Conservation (phyloP, 2,329 filamentous ascomycete species). For the Acrodontium crateriforme region DNA sequence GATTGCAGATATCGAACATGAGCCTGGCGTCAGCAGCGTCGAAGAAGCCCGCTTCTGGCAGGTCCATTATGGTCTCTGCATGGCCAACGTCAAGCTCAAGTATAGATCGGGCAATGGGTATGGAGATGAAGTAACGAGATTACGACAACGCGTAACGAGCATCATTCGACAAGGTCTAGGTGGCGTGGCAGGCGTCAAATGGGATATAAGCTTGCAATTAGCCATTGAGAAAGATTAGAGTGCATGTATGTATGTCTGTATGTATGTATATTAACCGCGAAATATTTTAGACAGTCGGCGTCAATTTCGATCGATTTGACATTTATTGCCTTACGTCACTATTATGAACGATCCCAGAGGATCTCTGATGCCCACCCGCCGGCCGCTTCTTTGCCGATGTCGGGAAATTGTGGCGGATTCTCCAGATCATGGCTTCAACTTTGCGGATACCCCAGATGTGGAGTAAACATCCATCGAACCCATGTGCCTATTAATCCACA, state of each 20-base stretch:
- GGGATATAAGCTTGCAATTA: slow-evolving; percentile 79
- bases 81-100: slow-evolving; percentile 83
- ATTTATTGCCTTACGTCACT: too few species aligned
- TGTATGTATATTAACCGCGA: too few species aligned
- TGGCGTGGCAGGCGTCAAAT: slow-evolving; percentile 66
- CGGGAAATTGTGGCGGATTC: too few species aligned
- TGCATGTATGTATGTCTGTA: not conserved
- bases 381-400: too few species aligned
- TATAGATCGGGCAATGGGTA: slow-evolving; percentile 51
- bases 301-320: too few species aligned
- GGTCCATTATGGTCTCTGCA: slow-evolving; percentile 90
- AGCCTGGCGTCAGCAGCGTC: slow-evolving; percentile 60
- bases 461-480: too few species aligned
- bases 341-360: too few species aligned
- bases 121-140: slow-evolving; percentile 48
- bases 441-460: too few species aligned
- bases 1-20: slow-evolving; percentile 71
- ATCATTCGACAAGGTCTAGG: slow-evolving; percentile 76
- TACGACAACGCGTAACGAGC: slow-evolving; percentile 63
- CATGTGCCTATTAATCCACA: too few species aligned
- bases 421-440: too few species aligned
- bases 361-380: too few species aligned
- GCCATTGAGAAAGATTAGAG: slow-evolving; percentile 6
- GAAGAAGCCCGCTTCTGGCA: slow-evolving; percentile 97
- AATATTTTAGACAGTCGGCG: too few species aligned